phyloP scores from a whole-genome alignment of 306 rosid genomes.

The Acacia confusa region DNA sequence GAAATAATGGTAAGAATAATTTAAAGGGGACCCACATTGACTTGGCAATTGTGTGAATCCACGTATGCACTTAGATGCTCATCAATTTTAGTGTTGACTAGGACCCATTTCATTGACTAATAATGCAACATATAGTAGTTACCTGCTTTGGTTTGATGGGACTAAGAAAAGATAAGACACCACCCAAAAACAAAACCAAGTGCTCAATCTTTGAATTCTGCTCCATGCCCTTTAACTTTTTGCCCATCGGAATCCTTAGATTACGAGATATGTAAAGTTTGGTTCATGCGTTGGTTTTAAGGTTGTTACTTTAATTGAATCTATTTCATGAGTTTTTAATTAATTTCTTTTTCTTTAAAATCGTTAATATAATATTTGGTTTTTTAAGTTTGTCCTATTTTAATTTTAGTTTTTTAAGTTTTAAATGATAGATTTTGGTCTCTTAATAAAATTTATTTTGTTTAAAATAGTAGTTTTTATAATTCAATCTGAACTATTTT shows the following conservation, averaged over 20 bases:
- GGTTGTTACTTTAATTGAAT: background rate
- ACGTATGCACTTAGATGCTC: background rate
- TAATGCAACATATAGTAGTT: background rate
- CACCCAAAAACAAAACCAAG: background rate
- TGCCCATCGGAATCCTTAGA: background rate
- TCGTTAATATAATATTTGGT: too few species aligned
- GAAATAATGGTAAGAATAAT: background rate
- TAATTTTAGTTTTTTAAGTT: too few species aligned
- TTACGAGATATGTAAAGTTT: background rate
- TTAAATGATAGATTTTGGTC: too few species aligned
- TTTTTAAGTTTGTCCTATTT: too few species aligned
- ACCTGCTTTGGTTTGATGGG: background rate
- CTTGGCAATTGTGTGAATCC: conserved; percentile 17
- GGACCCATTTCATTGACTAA: background rate
- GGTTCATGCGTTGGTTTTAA: background rate
- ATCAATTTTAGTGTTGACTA: background rate
- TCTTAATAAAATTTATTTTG: too few species aligned
- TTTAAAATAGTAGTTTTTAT: too few species aligned
- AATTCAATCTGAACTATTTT: too few species aligned
- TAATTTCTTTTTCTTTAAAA: background rate
- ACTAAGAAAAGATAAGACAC: conserved; percentile 2
- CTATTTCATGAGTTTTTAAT: background rate
- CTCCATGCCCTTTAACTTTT: background rate
- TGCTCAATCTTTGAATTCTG: background rate
- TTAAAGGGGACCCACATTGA: conserved; percentile 10